Percentiles rank a stretch among this genome's conserved stretches.
Conservation (phyloP, 2,329 filamentous ascomycete species). For the Cadophora malorum region DNA sequence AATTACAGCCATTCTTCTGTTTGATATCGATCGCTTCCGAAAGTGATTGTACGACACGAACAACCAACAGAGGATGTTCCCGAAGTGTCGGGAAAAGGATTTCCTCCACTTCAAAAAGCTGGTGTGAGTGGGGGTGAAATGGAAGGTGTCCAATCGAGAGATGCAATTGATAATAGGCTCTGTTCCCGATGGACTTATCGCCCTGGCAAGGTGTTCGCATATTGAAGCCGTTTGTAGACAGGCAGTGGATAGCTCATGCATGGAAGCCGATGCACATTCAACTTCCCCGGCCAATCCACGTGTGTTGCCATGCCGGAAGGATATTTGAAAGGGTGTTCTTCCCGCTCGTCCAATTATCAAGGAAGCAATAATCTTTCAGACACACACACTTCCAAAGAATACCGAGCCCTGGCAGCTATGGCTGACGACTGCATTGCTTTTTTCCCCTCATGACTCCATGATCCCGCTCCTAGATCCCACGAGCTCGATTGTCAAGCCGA, state of each 20-base stretch:
- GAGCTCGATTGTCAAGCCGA: not conserved
- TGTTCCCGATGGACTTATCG: not conserved
- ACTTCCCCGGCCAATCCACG: not conserved
- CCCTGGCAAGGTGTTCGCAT: not conserved
- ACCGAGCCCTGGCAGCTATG: not conserved
- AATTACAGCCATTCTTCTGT: not conserved
- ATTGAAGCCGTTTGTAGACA: conserved; percentile 5
- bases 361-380: not conserved
- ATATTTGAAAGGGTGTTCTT: not conserved
- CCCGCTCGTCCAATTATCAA: not conserved
- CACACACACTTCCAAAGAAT: not conserved
- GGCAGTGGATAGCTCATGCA: not conserved
- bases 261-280: not conserved
- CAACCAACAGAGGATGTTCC: not conserved
- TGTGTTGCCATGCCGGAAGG: not conserved
- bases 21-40: not conserved
- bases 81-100: not conserved
- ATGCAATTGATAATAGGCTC: not conserved
- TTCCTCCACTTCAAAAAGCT: not conserved
- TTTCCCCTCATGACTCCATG: not conserved
- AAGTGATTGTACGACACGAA: not conserved
- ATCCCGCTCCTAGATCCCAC: not conserved
- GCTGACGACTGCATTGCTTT: not conserved
- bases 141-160: not conserved
- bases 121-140: not conserved